Percentiles rank a stretch among this genome's conserved stretches.
Evolutionary conservation across 192 early-diverging fungal species (phyloP).

Genomic region (Coemansia sp.): DNA sequence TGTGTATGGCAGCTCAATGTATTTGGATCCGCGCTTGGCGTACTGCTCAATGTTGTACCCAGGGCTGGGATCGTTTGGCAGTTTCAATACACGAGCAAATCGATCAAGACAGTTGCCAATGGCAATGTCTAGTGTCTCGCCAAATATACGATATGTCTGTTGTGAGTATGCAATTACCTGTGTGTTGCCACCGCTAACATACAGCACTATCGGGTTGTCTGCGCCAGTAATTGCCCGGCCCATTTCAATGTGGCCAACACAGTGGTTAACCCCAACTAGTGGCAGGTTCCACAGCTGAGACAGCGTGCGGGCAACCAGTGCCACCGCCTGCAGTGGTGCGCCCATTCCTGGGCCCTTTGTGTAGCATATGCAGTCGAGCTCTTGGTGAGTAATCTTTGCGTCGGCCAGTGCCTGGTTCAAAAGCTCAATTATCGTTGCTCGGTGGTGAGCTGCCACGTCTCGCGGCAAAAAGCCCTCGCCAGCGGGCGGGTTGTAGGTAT

Average conservation of each 20-base stretch:
- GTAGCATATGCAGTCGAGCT: constrained; percentile 92
- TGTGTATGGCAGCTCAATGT: constrained; percentile 88
- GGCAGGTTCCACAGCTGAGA: constrained; percentile 90
- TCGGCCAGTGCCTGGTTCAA: constrained; percentile 74
- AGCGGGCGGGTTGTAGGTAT: constrained; percentile 95
- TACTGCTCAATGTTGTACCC: constrained; percentile 98
- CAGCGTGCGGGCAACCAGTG: constrained; percentile 89
- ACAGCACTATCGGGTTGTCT: constrained; percentile 90
- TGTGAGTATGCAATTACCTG: constrained; percentile 98
- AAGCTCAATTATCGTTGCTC: constrained; percentile 70
- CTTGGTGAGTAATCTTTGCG: constrained; percentile 68
- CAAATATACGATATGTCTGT: constrained; percentile 93
- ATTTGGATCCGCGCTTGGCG: constrained; percentile 86
- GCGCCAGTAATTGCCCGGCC: constrained; percentile 95
- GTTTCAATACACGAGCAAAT: constrained; percentile 89
- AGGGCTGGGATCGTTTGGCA: constrained; percentile 95
- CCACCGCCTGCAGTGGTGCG: constrained; percentile 87
- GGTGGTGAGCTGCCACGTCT: constrained; percentile 93
- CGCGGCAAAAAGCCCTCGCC: constrained; percentile 94
- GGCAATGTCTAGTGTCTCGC: constrained; percentile 97
- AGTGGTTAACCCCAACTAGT: constrained; percentile 95
- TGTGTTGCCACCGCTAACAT: constrained; percentile 98
- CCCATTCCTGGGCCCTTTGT: constrained; percentile 99
- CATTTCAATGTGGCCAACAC: constrained; percentile 99
- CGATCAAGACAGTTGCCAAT: constrained; percentile 98